phyloP scores from a whole-genome alignment of 1,139 yeast genomes.

The Fermentozyma sake region DNA sequence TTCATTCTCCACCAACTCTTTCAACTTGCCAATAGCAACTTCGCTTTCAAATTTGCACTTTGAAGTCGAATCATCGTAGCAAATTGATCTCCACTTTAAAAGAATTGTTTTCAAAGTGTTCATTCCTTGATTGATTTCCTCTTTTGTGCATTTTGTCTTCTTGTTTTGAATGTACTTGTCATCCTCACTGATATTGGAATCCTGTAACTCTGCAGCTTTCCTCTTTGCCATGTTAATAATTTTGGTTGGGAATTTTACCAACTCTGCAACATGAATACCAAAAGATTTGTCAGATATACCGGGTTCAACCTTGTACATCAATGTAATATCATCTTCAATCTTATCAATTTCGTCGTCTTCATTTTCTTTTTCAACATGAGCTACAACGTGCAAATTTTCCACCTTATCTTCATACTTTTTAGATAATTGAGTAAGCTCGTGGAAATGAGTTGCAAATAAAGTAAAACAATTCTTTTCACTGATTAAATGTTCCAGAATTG shows the following conservation, averaged over 20 bases:
- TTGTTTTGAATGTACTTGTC: slow-evolving; percentile 40
- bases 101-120: slow-evolving; percentile 51
- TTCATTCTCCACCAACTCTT: slow-evolving; percentile 25
- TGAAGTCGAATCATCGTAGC: slow-evolving; percentile 35
- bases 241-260: slow-evolving; percentile 85
- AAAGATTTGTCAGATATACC: slow-evolving; percentile 93
- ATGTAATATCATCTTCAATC: slow-evolving; percentile 76
- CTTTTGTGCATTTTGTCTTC: slow-evolving; percentile 48
- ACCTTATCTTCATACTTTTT: slow-evolving; percentile 55
- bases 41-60: slow-evolving; percentile 24
- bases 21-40: slow-evolving; percentile 37
- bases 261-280: slow-evolving; percentile 96
- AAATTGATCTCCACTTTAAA: slow-evolving; percentile 55
- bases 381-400: slow-evolving; percentile 86
- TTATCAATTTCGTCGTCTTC: slow-evolving; percentile 22
- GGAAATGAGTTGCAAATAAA: slow-evolving; percentile 95
- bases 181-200: slow-evolving; percentile 42
- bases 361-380: slow-evolving; percentile 59
- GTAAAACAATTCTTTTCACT: slow-evolving; percentile 70
- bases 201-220: slow-evolving; percentile 84
- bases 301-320: slow-evolving; percentile 84
- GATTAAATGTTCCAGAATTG: slow-evolving; percentile 84
- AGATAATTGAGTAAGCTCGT: slow-evolving; percentile 80
- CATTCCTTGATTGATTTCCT: slow-evolving; percentile 56
- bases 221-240: slow-evolving; percentile 93